Evolutionary conservation across 768 basidiomycete species (phyloP), one percentile per base, ranked within the genome.

Genomic region (Sporobolomyces phaffii): DNA sequence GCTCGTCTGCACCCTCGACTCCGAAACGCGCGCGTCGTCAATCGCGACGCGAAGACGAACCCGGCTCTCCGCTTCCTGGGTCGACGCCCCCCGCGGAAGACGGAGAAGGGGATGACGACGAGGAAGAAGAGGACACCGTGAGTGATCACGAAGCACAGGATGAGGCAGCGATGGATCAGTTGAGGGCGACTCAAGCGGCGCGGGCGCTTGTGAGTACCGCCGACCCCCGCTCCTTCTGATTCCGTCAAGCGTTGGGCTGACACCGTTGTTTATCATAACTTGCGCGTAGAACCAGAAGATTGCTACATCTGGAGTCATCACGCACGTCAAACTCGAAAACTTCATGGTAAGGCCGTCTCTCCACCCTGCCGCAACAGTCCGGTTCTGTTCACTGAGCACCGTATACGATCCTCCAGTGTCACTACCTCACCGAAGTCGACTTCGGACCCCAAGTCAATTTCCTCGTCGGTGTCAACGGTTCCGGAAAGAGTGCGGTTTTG

Each of bases 371-470:
- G 18, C 31, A 10, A n/a, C n/a, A n/a, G n/a, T n/a, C n/a, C n/a
- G n/a, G n/a, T n/a, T n/a, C n/a, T n/a, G n/a, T n/a, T n/a, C n/a
- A n/a, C n/a, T n/a, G n/a, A n/a, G n/a, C n/a, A n/a, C n/a, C n/a
- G n/a, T n/a, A n/a, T n/a, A n/a, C n/a, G n/a, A n/a, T n/a, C n/a
- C n/a, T 18, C 2, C 65, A 72, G 70, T 72, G 62, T 44, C 65
- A 69, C 59, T 48, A 40, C 20, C 38, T 51, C 20, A 41, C 92
- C 49, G 86, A 82, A 1, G 90, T 96, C 78, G 82, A 83, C 3
- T 91, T 98, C 69, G 91, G 91, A 0, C 87, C 89, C 13, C 90
- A 93, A 77, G 89, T 99, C 75, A 99, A 98, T 79, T 98, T 98
- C 75, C 89, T 99, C 72, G 94, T 94, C 43, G 91, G 91, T 86